phyloP scores from a whole-genome alignment of 108 stramenopile species.

The Halocafeteria seosinensis region DNA sequence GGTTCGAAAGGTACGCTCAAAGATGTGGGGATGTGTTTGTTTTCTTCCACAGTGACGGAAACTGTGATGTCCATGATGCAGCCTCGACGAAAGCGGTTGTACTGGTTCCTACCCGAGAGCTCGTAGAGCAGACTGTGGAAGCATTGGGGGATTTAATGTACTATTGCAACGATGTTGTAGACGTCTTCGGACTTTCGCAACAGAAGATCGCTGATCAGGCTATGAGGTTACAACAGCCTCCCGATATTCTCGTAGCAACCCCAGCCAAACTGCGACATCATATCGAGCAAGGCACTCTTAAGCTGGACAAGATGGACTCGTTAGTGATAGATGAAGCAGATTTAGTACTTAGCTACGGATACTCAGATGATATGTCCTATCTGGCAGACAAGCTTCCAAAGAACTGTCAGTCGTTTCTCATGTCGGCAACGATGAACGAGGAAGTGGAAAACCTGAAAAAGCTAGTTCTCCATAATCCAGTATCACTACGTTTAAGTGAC shows the following conservation, averaged over 20 bases:
- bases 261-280: conserved; percentile 29
- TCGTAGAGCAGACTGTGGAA: conserved; percentile 64
- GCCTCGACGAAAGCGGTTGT: conserved; percentile 53
- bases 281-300: conserved; percentile 23
- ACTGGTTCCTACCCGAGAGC: conserved; percentile 84
- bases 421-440: conserved; percentile 81
- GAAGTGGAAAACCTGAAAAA: conserved; percentile 72
- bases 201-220: conserved; percentile 21
- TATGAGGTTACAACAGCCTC: conserved; percentile 8
- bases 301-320: conserved; percentile 43
- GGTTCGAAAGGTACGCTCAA: neutral
- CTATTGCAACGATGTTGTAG: conserved; percentile 68
- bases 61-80: conserved; percentile 8
- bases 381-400: conserved; percentile 65
- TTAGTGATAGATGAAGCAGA: conserved; percentile 96
- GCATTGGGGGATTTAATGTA: conserved; percentile 56
- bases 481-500: conserved; percentile 76
- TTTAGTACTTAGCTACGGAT: conserved; percentile 79
- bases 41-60: neutral
- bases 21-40: neutral
- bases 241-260: conserved; percentile 33
- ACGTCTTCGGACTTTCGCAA: conserved; percentile 48
- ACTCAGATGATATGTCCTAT: conserved; percentile 65
- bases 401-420: conserved; percentile 82
- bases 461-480: conserved; percentile 75